Evolutionary conservation across 208 protist genomes (phyloP).

Genomic region (Leishmania tarentolae): DNA sequence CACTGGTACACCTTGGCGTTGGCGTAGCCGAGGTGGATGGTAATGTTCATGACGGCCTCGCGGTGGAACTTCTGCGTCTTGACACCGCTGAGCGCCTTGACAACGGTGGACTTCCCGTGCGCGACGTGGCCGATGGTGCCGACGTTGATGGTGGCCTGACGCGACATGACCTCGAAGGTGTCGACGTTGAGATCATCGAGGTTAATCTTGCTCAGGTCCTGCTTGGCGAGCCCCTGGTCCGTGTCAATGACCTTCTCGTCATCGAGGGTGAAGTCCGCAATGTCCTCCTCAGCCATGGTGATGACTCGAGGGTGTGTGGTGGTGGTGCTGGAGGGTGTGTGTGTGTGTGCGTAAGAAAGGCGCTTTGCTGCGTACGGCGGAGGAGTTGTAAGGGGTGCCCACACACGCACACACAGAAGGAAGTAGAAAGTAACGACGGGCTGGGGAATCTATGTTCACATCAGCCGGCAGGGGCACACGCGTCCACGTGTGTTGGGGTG

Average conservation of each 20-base stretch:
- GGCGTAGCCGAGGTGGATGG: constrained; percentile 99
- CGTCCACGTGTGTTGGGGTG: background rate
- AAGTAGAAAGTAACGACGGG: background rate
- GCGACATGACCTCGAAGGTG: constrained; percentile 97
- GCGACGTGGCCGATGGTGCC: constrained; percentile 99
- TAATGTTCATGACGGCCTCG: constrained; percentile 99
- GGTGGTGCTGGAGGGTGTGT: background rate
- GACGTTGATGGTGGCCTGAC: constrained; percentile 99
- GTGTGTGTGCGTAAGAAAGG: background rate
- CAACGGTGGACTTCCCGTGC: constrained; percentile 99
- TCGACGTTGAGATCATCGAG: constrained; percentile 91
- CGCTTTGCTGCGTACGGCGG: background rate
- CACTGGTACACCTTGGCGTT: constrained; percentile 99
- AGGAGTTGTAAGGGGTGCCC: background rate
- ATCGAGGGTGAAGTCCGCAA: constrained; percentile 69
- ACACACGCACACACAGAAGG: constrained; percentile 11
- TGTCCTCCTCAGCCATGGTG: constrained; percentile 67
- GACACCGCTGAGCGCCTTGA: constrained; percentile 99
- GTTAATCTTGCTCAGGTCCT: constrained; percentile 76
- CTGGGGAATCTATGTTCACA: background rate
- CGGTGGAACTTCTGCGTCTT: constrained; percentile 99
- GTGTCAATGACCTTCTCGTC: constrained; percentile 51
- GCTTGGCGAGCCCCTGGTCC: constrained; percentile 61
- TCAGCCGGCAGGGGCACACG: background rate
- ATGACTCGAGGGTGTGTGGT: constrained; percentile 1